Base-by-base conservation (phyloP, 805 yeast genomes). In the Starmera caribaea region DNA sequence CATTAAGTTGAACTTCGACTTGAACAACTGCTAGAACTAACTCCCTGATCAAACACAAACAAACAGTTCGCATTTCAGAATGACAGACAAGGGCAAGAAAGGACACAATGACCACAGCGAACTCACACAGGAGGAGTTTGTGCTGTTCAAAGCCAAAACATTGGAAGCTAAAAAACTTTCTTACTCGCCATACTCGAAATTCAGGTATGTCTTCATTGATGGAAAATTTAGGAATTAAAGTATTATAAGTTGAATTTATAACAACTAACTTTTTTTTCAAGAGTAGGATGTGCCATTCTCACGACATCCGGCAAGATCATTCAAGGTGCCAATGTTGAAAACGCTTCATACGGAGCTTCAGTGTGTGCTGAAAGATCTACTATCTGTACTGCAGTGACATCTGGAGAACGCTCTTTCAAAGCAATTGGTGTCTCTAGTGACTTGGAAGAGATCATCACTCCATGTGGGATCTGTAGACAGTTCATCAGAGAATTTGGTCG, bases 391-490 rank as follows among this genome's bases (percentile, higher is more conserved):
- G 81, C 84, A 0, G 69, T 77, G 7, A 66, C 68, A 41, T 32
- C 50, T 33, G 76, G 76, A 0, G 59, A 65, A 41, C 54, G 46
- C 5, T 37, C 45, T 17, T 72, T 81, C 54, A 65, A 61, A 42
- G 85, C 83, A 2, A 62, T 86, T 41, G 95, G 81, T 4, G 73
- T 86, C 9, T 65, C 83, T 4, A 71, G 84, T 16, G 89, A 81
- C 53, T 49, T 70, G 34, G 53, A 55, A 1, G 71, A 70, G 2
- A 72, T 79, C 27, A 78, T 83, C 10, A 68, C 89, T 9, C 98
- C 98, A 0, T 90, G 98, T 58, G 98, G 98, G 4, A 80, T 92
- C 30, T 90, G 98, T 54, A 69, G 98, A 39, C 98, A 90, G 59
- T 74, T 82, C 40, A 76, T 90, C 28, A 68, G 96, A 31, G 98